phyloP scores from a whole-genome alignment of 768 basidiomycete species.

The Mycena haematopus region DNA sequence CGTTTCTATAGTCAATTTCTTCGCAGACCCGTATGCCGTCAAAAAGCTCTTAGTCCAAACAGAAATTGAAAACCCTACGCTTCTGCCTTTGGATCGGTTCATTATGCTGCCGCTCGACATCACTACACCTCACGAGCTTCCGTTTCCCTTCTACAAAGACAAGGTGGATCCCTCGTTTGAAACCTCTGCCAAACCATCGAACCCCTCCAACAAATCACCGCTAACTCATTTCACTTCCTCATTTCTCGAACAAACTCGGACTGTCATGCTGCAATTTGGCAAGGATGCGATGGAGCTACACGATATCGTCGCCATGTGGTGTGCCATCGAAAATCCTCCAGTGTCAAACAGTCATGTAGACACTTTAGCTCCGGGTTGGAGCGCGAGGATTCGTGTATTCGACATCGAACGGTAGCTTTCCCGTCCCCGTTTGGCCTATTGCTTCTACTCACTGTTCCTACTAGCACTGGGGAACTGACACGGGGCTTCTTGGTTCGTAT shows the following conservation, averaged over 20 bases:
- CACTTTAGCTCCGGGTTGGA: constrained; percentile 61
- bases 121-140: constrained; percentile 79
- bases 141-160: constrained; percentile 66
- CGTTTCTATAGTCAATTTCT: constrained; percentile 75
- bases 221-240: constrained; percentile 80
- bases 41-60: constrained; percentile 62
- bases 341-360: constrained; percentile 36
- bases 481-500: constrained; percentile 74
- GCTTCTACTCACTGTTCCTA: background rate
- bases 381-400: constrained; percentile 56
- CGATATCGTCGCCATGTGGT: constrained; percentile 91
- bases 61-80: constrained; percentile 41
- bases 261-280: constrained; percentile 80
- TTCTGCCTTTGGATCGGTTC: constrained; percentile 71
- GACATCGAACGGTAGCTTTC: constrained; percentile 68
- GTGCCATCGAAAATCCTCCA: constrained; percentile 76
- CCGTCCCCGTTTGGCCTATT: background rate
- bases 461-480: constrained; percentile 77
- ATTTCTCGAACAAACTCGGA: constrained; percentile 75
- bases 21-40: constrained; percentile 87
- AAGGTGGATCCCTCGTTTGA: constrained; percentile 69
- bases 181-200: constrained; percentile 56
- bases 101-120: constrained; percentile 81
- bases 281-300: constrained; percentile 90
- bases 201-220: constrained; percentile 55